Evolutionary conservation across 1,284 basidiomycete genomes (phyloP).

Genomic region (Cystobasidium slooffiae): DNA sequence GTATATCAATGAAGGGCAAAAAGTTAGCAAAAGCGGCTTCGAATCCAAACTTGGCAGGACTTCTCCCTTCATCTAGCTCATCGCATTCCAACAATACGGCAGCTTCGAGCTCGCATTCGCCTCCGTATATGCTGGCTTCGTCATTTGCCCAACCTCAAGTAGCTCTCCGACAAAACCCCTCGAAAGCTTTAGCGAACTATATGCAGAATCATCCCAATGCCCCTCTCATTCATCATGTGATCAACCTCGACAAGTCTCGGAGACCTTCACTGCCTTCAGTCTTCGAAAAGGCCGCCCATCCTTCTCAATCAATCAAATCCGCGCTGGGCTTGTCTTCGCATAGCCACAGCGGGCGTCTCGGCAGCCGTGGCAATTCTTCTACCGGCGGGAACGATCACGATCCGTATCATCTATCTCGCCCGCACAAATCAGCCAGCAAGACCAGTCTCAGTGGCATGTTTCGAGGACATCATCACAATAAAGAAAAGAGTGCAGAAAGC

Average conservation of each 20-base stretch:
- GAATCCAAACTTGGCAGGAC: constrained; percentile 33
- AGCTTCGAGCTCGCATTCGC: constrained; percentile 6
- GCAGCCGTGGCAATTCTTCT: constrained; percentile 21
- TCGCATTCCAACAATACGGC: not conserved
- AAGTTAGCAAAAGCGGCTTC: constrained; percentile 41
- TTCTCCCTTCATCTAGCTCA: constrained; percentile 3
- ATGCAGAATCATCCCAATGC: constrained; percentile 15
- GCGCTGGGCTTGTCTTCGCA: constrained; percentile 45
- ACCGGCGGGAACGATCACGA: constrained; percentile 26
- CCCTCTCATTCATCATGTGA: constrained; percentile 40
- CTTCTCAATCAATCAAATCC: constrained; percentile 44
- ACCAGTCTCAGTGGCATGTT: constrained; percentile 32
- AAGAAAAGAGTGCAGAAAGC: constrained; percentile 18
- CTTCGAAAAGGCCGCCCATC: constrained; percentile 52
- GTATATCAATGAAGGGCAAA: constrained; percentile 34
- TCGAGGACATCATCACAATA: constrained; percentile 4
- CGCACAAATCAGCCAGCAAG: constrained; percentile 31
- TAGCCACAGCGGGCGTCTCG: not conserved
- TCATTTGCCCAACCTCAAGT: constrained; percentile 32
- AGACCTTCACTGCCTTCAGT: constrained; percentile 51
- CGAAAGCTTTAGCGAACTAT: constrained; percentile 15
- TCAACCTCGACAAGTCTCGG: constrained; percentile 40
- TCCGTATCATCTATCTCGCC: constrained; percentile 32
- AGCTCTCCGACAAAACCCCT: constrained; percentile 35
- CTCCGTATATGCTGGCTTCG: constrained; percentile 17